Evolutionary conservation across 805 yeast species (phyloP).

Genomic region (Starmerella riodocensis): DNA sequence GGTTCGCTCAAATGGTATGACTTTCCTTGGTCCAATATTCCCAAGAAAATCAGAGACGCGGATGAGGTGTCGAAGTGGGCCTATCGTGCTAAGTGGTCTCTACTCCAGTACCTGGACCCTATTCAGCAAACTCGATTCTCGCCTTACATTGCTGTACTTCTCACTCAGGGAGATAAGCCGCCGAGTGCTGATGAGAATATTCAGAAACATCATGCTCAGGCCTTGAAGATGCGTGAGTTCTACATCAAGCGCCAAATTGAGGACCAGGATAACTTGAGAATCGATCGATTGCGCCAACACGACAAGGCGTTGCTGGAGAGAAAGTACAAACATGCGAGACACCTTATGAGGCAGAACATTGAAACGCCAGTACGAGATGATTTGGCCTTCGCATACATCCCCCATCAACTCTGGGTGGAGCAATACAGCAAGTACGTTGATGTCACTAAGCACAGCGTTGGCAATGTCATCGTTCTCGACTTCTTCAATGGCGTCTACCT

Average conservation of each 20-base stretch:
- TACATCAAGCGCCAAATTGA: constrained; percentile 15
- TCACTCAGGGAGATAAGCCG: background rate
- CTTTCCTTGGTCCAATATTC: constrained; percentile 16
- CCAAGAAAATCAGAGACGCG: constrained; percentile 17
- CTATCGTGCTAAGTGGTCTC: constrained; percentile 10
- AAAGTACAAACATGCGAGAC: constrained; percentile 12
- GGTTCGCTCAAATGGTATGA: constrained; percentile 11
- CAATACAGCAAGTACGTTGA: constrained; percentile 12
- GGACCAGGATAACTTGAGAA: constrained; percentile 15
- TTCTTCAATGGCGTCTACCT: constrained; percentile 17
- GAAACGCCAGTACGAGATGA: constrained; percentile 16
- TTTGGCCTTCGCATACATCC: constrained; percentile 17
- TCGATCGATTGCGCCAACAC: constrained; percentile 14
- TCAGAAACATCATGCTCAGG: constrained; percentile 4
- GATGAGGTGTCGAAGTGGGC: constrained; percentile 17
- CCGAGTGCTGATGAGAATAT: constrained; percentile 3
- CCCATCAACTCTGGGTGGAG: constrained; percentile 8
- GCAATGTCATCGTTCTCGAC: constrained; percentile 17
- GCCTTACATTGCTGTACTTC: constrained; percentile 12
- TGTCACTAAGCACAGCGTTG: constrained; percentile 7
- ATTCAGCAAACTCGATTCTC: constrained; percentile 6
- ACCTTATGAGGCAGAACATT: constrained; percentile 15
- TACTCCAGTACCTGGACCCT: constrained; percentile 11
- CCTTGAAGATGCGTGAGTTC: constrained; percentile 12
- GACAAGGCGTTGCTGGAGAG: constrained; percentile 14